phyloP scores from a whole-genome alignment of 1,284 basidiomycete species.

The Tilletiopsis washingtonensis region DNA sequence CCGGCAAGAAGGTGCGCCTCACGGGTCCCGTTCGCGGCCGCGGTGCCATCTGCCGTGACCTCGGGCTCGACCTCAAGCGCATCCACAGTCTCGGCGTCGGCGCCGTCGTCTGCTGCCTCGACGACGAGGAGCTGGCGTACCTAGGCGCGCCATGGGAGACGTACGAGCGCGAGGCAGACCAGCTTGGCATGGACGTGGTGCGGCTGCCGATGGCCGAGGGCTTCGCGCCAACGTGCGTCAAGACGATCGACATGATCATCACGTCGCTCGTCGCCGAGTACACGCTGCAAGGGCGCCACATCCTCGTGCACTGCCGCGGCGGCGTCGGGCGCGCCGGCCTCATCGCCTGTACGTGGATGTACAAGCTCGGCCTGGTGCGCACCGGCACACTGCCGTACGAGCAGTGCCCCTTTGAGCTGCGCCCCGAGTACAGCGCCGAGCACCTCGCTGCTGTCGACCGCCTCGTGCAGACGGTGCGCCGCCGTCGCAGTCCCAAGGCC shows the following conservation, averaged over 20 bases:
- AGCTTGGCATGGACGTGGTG: conserved; percentile 68
- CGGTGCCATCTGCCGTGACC: conserved; percentile 73
- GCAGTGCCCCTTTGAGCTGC: too few species aligned
- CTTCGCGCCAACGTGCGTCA: conserved; percentile 69
- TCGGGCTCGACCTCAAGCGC: conserved; percentile 66
- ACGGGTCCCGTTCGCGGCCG: conserved; percentile 71
- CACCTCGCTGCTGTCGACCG: conserved; percentile 1
- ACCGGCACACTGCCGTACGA: too few species aligned
- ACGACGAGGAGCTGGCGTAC: conserved; percentile 73
- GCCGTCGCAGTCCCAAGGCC: conserved; percentile 37
- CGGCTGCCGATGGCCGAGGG: conserved; percentile 80
- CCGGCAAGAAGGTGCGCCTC: conserved; percentile 90
- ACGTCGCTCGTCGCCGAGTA: conserved; percentile 63
- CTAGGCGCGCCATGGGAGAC: conserved; percentile 75
- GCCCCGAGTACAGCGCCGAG: not conserved
- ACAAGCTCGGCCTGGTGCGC: conserved; percentile 71
- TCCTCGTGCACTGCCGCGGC: conserved; percentile 86
- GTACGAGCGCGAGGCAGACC: conserved; percentile 61
- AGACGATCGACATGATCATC: conserved; percentile 69
- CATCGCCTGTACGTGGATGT: conserved; percentile 83
- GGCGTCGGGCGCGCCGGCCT: conserved; percentile 90
- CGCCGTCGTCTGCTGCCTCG: conserved; percentile 78
- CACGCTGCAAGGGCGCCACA: conserved; percentile 64
- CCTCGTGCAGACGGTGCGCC: conserved; percentile 34
- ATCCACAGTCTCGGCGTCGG: conserved; percentile 69